These are phyloP conservation scores for Cucurbita argyrosperma DNA, from an alignment of 306 rosid genomes.

Conservation along the genomic window DNA sequence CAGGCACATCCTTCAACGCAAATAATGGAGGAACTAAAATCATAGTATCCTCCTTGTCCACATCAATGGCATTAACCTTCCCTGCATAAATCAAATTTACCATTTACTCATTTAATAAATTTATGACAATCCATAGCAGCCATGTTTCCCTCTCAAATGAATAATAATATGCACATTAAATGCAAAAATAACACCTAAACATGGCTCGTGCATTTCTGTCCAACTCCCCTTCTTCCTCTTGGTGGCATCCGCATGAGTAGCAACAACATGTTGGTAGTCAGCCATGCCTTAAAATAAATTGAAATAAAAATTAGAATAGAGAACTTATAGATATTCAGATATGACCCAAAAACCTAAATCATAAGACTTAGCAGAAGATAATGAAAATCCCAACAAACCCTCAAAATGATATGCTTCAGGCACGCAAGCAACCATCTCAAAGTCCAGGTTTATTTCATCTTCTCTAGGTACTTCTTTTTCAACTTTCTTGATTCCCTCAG, in stretches of 20 bases:
- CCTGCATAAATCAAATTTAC: constrained; percentile 16
- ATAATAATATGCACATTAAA: constrained; percentile 8
- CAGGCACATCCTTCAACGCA: constrained; percentile 67
- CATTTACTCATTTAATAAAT: not conserved
- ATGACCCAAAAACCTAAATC: not conserved
- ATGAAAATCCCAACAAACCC: constrained; percentile 26
- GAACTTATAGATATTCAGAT: not conserved
- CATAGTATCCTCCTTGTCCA: constrained; percentile 71
- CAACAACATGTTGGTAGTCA: constrained; percentile 85
- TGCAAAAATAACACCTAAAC: constrained; percentile 31
- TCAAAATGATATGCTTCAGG: constrained; percentile 64
- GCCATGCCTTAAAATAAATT: constrained; percentile 52
- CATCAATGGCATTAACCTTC: constrained; percentile 39
- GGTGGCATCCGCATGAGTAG: constrained; percentile 67
- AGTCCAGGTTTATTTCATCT: constrained; percentile 22
- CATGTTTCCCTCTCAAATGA: not conserved
- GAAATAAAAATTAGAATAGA: not conserved
- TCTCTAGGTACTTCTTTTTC: constrained; percentile 9
- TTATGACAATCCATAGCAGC: not conserved
- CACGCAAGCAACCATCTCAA: constrained; percentile 44
- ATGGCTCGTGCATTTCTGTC: constrained; percentile 46
- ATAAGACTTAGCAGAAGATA: not conserved
- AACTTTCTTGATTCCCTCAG: not conserved
- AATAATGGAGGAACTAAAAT: constrained; percentile 62
- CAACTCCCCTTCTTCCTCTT: constrained; percentile 43